phyloP scores from a whole-genome alignment of 129 eudicot genomes.

The Saussurea involucrata region DNA sequence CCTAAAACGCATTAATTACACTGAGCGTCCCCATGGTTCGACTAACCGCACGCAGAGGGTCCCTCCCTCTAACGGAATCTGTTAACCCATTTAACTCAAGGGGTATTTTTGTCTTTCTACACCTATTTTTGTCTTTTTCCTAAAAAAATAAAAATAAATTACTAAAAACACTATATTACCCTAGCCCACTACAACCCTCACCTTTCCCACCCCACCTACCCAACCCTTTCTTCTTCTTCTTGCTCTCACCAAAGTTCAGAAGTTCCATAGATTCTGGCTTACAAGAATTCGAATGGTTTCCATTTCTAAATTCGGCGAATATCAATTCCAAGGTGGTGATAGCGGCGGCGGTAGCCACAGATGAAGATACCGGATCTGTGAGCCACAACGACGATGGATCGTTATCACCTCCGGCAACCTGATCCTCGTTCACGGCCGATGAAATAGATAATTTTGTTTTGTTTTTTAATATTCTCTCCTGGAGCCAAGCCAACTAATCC shows the following conservation, averaged over 20 bases:
- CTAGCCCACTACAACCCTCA: no score
- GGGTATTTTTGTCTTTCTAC: no score
- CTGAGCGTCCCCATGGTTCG: no score
- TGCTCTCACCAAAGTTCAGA: constrained; percentile 56
- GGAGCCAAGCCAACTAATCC: not conserved
- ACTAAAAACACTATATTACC: no score
- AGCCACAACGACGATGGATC: constrained; percentile 70
- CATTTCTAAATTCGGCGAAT: constrained; percentile 48
- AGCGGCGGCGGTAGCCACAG: not conserved
- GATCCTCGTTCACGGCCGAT: not conserved
- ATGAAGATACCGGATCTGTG: constrained; percentile 44
- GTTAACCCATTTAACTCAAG: no score
- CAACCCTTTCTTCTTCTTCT: no score
- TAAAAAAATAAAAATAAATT: no score
- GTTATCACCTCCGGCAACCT: constrained; percentile 11
- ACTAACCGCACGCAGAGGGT: no score
- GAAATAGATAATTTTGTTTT: not conserved
- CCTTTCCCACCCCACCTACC: no score
- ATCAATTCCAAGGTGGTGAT: constrained; percentile 30
- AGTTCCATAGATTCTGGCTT: constrained; percentile 72
- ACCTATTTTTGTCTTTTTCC: no score
- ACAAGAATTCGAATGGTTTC: constrained; percentile 26
- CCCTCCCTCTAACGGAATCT: no score
- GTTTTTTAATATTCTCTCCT: not conserved
- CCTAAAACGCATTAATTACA: no score